Evolutionary conservation across 345 rosid genomes (phyloP), one percentile per base, ranked within the genome.

Genomic region (Arabidopsis suecica): DNA sequence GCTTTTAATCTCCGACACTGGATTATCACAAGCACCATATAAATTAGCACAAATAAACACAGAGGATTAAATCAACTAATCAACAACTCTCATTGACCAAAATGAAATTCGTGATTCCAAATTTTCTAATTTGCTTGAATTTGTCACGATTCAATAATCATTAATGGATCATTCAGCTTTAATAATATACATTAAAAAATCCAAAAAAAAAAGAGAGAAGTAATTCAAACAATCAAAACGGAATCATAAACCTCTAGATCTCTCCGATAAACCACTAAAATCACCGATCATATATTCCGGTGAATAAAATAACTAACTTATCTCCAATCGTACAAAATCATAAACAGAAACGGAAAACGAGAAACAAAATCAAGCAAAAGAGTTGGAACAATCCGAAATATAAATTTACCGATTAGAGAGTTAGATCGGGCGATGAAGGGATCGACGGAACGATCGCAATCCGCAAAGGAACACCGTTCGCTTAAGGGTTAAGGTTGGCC

Each of bases 241-340:
- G 69, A 53, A 47, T 22, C 60, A 32, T 77, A 75, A 73, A 40
- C 69, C 71, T 38, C 58, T 48, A 78, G 74, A 83, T 83, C 80
- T 62, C 38, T 20, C 5, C 40, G 8, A 59, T 59, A 67, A 78
- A 78, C 80, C 80, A 66, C 78, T 67, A 71, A 12, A 74, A 62
- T 37, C 65, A 50, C 44, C 23, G 41, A 30, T 25, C 36, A 28
- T 37, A 18, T 30, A 12, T 13, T 68, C 51, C 34, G 44, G 25
- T 7, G 57, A 72, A 51, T 23, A 68, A 0, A 11, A 11, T 22
- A 42, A 45, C 16, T 60, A 73, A 61, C 14, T 3, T 8, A 72
- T 32, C 7, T 40, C 61, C 1, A 38, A 73, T 58, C 61, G 4
- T 1, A 60, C 53, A 55, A 65, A 56, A 38, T 67, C 66, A 51